Evolutionary conservation across 2,329 filamentous ascomycete species (phyloP), one percentile per base, ranked within the genome.

Genomic region (Cladosporium halotolerans): DNA sequence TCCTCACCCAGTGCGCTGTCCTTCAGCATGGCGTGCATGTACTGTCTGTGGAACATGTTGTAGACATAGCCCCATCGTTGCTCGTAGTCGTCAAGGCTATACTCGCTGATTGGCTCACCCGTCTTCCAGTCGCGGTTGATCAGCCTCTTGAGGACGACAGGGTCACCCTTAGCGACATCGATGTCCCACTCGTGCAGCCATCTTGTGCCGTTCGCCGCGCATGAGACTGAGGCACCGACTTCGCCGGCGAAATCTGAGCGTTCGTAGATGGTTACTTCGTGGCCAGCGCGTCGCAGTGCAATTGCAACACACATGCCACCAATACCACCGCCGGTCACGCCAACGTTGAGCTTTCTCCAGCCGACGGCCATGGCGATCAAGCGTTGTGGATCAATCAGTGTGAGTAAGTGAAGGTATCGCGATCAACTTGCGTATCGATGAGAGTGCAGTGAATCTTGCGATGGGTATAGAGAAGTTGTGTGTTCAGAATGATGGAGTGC

Each of bases 71-170:
- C 83, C 82, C 83, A 87, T 51, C 72, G 73, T 69, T 81, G 64
- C 66, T 86, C 78, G 54, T 87, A 87, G 62, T 86, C 83, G 9
- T 71, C 76, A 14, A 88, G 68, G 59, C 80, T 77, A 60, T 84
- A 86, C 0, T 83, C 79, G 58, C 78, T 85, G 19, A 82, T 76
- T 0, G 80, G 78, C 68, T 86, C 79, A 0, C 84, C 84, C 1
- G 83, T 86, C 64, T 79, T 78, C 84, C 84, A 88, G 68, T 87
- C 83, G 3, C 80, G 78, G 65, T 82, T 85, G 70, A 88, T 86
- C 49, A 88, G 75, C 62, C 82, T 82, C 67, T 75, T 76, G 45
- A 88, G 69, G 1, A 86, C 71, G 1, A 88, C 84, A 0, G 83
- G 83, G 54, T 85, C 79, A 8, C 83, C 84, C 61, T 81, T 81